A percentile compares a stretch with the other conserved stretches of the same genome.
phyloP scores from a whole-genome alignment of 345 rosid genomes.

The Aquilaria malaccensis region DNA sequence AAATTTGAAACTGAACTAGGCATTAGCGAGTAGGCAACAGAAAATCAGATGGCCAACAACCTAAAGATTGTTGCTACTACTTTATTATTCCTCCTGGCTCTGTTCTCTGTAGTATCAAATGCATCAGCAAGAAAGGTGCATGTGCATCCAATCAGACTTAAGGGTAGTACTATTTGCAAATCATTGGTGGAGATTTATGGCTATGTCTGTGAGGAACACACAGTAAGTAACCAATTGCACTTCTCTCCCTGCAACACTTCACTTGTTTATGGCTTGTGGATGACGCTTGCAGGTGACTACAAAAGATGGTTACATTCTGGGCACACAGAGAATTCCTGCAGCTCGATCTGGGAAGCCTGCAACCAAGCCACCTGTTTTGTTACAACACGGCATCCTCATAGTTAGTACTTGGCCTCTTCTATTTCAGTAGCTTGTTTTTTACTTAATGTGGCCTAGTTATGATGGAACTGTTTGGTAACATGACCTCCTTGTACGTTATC shows the following conservation, averaged over 20 bases:
- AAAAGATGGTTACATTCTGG: slow-evolving; percentile 40
- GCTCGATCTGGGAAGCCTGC: slow-evolving; percentile 19
- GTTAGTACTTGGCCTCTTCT: slow-evolving; percentile 10
- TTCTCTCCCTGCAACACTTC: not conserved
- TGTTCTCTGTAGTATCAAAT: not conserved
- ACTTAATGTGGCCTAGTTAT: not conserved
- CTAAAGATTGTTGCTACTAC: not conserved
- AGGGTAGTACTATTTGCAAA: not conserved
- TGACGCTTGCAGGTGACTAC: slow-evolving; percentile 36
- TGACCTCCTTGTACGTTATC: too few species aligned
- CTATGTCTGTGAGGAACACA: slow-evolving; percentile 2
- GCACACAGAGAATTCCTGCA: slow-evolving; percentile 40
- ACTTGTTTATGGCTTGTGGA: not conserved
- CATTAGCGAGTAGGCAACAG: not conserved
- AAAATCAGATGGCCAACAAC: not conserved
- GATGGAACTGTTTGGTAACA: not conserved
- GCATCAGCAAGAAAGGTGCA: not conserved
- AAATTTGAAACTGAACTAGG: not conserved
- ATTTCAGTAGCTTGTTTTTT: not conserved
- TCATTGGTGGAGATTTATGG: not conserved
- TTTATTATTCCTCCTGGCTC: not conserved
- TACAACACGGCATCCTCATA: slow-evolving; percentile 40
- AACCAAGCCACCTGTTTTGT: slow-evolving; percentile 26
- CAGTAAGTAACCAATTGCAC: slow-evolving; percentile 8
- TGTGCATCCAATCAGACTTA: not conserved